phyloP scores from a whole-genome alignment of 2,329 filamentous ascomycete genomes.

The Nemania sp. region DNA sequence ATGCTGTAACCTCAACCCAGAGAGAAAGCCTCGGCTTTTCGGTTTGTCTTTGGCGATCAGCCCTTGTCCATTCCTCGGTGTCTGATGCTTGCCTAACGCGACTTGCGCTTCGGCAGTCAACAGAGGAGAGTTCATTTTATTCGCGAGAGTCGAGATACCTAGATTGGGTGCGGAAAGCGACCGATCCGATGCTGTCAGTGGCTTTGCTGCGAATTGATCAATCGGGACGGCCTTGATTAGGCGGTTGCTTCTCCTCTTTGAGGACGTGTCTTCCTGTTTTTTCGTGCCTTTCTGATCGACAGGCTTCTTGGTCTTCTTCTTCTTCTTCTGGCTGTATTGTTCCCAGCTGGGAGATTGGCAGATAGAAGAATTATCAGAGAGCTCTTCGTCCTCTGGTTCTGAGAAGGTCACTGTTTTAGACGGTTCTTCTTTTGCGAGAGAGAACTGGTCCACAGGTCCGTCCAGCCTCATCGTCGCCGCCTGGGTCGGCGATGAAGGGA shows the following conservation, averaged over 20 bases:
- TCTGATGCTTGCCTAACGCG: slow-evolving; percentile 27
- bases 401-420: slow-evolving; percentile 48
- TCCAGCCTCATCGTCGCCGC: slow-evolving; percentile 26
- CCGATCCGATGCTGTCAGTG: slow-evolving; percentile 34
- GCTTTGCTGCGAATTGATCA: slow-evolving; percentile 28
- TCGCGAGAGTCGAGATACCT: slow-evolving; percentile 27
- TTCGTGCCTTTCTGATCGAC: slow-evolving; percentile 46
- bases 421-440: slow-evolving; percentile 33
- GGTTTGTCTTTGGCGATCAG: slow-evolving; percentile 31
- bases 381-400: slow-evolving; percentile 39
- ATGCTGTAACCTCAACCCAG: slow-evolving; percentile 35
- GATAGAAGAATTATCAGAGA: slow-evolving; percentile 53
- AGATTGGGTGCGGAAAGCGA: slow-evolving; percentile 36
- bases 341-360: slow-evolving; percentile 68
- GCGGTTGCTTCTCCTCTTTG: slow-evolving; percentile 43
- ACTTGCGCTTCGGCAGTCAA: slow-evolving; percentile 19
- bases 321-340: slow-evolving; percentile 56
- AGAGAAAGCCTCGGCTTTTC: slow-evolving; percentile 38
- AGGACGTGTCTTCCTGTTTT: slow-evolving; percentile 45
- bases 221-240: slow-evolving; percentile 45
- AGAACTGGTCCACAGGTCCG: slow-evolving; percentile 25
- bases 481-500: slow-evolving; percentile 35
- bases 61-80: slow-evolving; percentile 3
- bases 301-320: slow-evolving; percentile 49
- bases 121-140: slow-evolving; percentile 25